These are phyloP conservation scores for Cladosporium sp. DNA, from an alignment of 2,329 filamentous ascomycete species.

Conservation along the genomic window DNA sequence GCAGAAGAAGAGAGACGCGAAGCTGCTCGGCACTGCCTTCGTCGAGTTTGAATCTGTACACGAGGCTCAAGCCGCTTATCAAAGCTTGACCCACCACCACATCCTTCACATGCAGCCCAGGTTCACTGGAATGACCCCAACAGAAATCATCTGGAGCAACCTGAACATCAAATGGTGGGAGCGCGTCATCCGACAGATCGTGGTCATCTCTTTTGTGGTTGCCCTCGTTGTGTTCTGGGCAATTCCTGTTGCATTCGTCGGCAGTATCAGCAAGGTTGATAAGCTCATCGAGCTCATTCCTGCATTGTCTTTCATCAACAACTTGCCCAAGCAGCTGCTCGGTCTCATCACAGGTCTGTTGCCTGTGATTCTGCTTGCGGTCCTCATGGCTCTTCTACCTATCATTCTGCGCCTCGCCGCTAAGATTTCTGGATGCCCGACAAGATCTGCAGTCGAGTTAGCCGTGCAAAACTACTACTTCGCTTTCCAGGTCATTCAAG, in stretches of 20 bases:
- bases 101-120: slow-evolving; percentile 84
- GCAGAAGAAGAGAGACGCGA: slow-evolving; percentile 63
- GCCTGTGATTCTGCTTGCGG: slow-evolving; percentile 73
- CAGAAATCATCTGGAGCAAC: slow-evolving; percentile 85
- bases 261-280: slow-evolving; percentile 80
- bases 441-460: slow-evolving; percentile 75
- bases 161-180: slow-evolving; percentile 86
- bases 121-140: slow-evolving; percentile 77
- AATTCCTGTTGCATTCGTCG: slow-evolving; percentile 74
- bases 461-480: slow-evolving; percentile 93
- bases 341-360: slow-evolving; percentile 84
- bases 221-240: slow-evolving; percentile 86
- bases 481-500: slow-evolving; percentile 83
- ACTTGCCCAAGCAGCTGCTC: slow-evolving; percentile 69
- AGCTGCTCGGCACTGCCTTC: slow-evolving; percentile 75
- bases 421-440: slow-evolving; percentile 77
- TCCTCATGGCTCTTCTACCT: slow-evolving; percentile 85
- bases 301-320: slow-evolving; percentile 44
- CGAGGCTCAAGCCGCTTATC: slow-evolving; percentile 82
- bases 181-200: slow-evolving; percentile 69
- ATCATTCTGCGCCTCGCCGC: slow-evolving; percentile 79
- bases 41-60: slow-evolving; percentile 83
- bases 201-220: slow-evolving; percentile 69
- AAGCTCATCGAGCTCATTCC: slow-evolving; percentile 43
- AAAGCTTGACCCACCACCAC: slow-evolving; percentile 83